These are phyloP conservation scores for Alopecurus myosuroides DNA, from an alignment of 176 grass and related monocot genomes.

Conservation along the genomic window DNA sequence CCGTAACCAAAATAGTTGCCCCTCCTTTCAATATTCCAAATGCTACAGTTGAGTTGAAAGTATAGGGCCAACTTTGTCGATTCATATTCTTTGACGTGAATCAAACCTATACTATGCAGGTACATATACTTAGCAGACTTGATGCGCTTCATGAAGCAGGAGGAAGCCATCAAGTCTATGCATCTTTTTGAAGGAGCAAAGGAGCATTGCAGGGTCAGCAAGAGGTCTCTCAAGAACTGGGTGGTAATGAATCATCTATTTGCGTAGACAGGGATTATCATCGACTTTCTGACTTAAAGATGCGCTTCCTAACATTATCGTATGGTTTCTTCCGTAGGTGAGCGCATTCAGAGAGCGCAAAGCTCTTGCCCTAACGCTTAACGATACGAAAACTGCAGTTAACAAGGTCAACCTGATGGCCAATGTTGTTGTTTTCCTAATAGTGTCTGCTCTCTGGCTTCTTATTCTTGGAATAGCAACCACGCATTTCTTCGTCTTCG, in stretches of 20 bases:
- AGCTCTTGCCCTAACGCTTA: background rate
- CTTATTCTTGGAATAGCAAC: background rate
- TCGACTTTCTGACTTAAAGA: background rate
- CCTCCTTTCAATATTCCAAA: too few relatives aligned
- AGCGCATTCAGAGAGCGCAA: background rate
- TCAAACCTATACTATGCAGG: constrained; percentile 38
- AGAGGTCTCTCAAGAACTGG: constrained; percentile 76
- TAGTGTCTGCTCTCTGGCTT: background rate
- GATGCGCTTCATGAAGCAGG: constrained; percentile 64
- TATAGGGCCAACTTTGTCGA: too few relatives aligned
- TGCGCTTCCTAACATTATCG: background rate
- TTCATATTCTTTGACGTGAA: too few relatives aligned
- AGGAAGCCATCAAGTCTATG: constrained; percentile 64
- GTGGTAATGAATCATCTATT: constrained; percentile 62
- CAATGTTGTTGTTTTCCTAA: background rate
- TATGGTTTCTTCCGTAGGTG: background rate
- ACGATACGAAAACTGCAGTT: background rate
- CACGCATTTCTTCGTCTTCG: background rate
- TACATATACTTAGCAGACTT: constrained; percentile 77
- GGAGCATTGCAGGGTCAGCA: constrained; percentile 56
- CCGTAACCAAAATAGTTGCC: too few relatives aligned
- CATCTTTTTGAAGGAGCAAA: constrained; percentile 72
- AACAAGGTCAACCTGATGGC: background rate
- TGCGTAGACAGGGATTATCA: background rate
- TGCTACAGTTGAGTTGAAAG: too few relatives aligned